Base-by-base conservation (phyloP, 2,329 filamentous ascomycete genomes). In the Ascochyta fabae region DNA sequence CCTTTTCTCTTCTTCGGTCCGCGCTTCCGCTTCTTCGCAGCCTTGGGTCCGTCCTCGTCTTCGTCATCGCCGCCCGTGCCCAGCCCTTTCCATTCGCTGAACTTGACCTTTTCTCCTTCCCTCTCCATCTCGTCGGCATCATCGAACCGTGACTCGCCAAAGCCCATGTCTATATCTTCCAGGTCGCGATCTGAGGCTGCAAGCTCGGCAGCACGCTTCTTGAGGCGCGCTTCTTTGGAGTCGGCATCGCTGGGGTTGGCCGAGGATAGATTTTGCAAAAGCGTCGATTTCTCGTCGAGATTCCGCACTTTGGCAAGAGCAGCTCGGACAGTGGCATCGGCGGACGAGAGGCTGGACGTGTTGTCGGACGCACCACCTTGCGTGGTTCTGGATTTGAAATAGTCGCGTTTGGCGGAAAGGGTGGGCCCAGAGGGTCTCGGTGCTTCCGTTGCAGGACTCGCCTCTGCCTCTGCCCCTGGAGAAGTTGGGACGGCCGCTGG, bases 131-230 rank as follows among this genome's bases (percentile, higher is more conserved):
- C 93, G 56, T 93, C 93, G 45, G 93, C 92, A 68, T 97, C 95
- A 49, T 91, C 92, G 68, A 91, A 88, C 26, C 94, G 84, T 69
- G 89, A 95, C 19, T 88, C 91, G 31, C 95, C 95, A 70, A 99
- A 98, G 57, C 93, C 94, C 81, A 98, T 86, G 70, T 99, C 95
- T 78, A 99, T 84, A 76, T 99, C 94, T 53, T 94, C 88, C 43
- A 92, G 86, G 72, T 98, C 94, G 43, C 93, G 85, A 64, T 90
- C 89, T 51, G 87, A 77, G n/a, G 78, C 79, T 9, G 81, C 86
- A 56, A 97, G 80, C 80, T 97, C 89, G 62, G 85, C 88, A 12
- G 78, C 78, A 6, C 78, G 78, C 51, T 77, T 79, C 73, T 86
- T 88, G 47, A 88, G 85, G 7, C 89, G 87, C 45, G 87, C 87